A percentile compares a stretch with the other conserved stretches of the same genome.
Evolutionary conservation across 495 filamentous ascomycete species (phyloP).

Genomic region (Rostrohypoxylon terebratum): DNA sequence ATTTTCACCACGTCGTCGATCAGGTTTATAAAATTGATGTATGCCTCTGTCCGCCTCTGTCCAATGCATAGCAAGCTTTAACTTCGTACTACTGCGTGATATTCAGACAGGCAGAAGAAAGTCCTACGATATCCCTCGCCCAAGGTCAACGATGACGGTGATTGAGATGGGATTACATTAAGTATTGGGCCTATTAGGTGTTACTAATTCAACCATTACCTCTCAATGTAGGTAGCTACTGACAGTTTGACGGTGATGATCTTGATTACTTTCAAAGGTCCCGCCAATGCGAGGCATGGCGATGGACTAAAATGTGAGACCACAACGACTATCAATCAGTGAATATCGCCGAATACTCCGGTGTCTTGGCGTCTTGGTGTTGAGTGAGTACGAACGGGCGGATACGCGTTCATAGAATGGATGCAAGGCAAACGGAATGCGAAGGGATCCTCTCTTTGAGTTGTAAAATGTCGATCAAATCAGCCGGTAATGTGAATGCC

Average conservation of each 20-base stretch:
- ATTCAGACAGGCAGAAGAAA: neutral
- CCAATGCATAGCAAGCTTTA: neutral
- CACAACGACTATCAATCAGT: neutral
- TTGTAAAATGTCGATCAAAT: neutral
- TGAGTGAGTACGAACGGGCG: slow-evolving; percentile 1
- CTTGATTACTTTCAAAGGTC: neutral
- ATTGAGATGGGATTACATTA: neutral
- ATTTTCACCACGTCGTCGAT: neutral
- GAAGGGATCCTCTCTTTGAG: neutral
- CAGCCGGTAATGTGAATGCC: neutral
- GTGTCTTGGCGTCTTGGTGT: neutral
- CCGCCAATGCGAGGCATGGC: neutral
- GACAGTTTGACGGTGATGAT: neutral
- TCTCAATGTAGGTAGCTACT: neutral
- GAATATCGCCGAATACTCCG: neutral
- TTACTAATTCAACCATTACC: neutral
- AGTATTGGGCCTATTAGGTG: neutral
- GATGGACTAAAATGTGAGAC: neutral
- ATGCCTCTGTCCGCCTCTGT: neutral
- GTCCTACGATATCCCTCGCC: neutral
- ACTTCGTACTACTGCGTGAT: neutral
- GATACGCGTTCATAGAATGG: neutral
- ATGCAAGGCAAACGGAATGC: neutral
- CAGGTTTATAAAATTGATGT: neutral
- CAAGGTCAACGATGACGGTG: neutral